These are phyloP conservation scores for Knoxia roxburghii DNA, from an alignment of 257 asterid species.

Conservation along the genomic window DNA sequence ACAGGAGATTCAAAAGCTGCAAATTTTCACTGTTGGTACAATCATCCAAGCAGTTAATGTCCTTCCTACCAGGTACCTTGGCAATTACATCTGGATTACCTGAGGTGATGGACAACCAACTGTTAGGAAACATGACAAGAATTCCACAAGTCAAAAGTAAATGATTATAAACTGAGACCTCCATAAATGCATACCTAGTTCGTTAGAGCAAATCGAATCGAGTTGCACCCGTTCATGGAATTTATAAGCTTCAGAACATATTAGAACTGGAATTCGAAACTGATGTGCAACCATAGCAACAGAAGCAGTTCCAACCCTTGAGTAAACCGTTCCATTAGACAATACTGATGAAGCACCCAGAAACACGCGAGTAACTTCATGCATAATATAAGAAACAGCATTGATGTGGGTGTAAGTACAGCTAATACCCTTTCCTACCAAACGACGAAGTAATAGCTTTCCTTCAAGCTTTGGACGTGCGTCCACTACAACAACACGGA, in stretches of 20 bases:
- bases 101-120: constrained; percentile 17
- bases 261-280: constrained; percentile 65
- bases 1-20: constrained; percentile 74
- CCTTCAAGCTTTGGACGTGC: constrained; percentile 94
- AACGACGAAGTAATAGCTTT: constrained; percentile 65
- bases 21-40: constrained; percentile 53
- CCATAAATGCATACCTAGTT: constrained; percentile 51
- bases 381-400: constrained; percentile 83
- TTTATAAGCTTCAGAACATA: constrained; percentile 91
- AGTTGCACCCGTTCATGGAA: constrained; percentile 94
- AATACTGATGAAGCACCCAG: constrained; percentile 83
- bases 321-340: constrained; percentile 86
- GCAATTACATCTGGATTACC: constrained; percentile 73
- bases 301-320: constrained; percentile 90
- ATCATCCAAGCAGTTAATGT: constrained; percentile 46
- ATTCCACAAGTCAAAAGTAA: neutral
- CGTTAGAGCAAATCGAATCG: constrained; percentile 88
- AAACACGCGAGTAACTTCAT: constrained; percentile 69
- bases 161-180: neutral
- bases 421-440: constrained; percentile 67
- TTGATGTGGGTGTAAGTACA: constrained; percentile 83
- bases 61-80: constrained; percentile 61
- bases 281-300: constrained; percentile 96
- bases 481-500: constrained; percentile 77
- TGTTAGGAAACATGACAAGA: constrained; percentile 10